Evolutionary conservation across 2,329 filamentous ascomycete genomes (phyloP).

Genomic region (Colletotrichum sublineola): DNA sequence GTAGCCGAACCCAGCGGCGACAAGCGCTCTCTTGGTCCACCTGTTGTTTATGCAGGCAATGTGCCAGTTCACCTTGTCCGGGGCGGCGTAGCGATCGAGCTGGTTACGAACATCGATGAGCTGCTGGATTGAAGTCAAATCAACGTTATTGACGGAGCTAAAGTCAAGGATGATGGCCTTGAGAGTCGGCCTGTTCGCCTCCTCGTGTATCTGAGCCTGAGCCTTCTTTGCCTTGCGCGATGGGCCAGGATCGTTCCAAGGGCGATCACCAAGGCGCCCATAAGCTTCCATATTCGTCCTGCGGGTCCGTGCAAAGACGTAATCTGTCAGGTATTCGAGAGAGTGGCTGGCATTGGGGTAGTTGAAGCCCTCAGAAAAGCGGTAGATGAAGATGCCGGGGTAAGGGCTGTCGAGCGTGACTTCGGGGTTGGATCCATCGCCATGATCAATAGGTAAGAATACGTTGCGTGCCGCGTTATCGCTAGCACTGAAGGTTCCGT

Average conservation of each 20-base stretch:
- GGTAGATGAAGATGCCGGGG: slow-evolving; percentile 95
- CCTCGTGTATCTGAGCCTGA: slow-evolving; percentile 56
- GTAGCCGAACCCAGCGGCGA: slow-evolving; percentile 89
- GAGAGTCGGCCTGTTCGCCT: slow-evolving; percentile 72
- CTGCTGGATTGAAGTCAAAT: slow-evolving; percentile 91
- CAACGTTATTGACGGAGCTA: slow-evolving; percentile 92
- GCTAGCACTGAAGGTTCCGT: slow-evolving; percentile 67
- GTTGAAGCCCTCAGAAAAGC: slow-evolving; percentile 94
- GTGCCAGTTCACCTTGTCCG: slow-evolving; percentile 92
- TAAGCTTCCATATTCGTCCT: slow-evolving; percentile 80
- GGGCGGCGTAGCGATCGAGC: slow-evolving; percentile 85
- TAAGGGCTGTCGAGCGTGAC: slow-evolving; percentile 85
- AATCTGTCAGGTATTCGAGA: slow-evolving; percentile 80
- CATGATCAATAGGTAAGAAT: slow-evolving; percentile 87
- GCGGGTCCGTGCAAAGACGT: slow-evolving; percentile 79
- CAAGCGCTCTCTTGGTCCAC: slow-evolving; percentile 93
- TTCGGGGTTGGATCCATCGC: slow-evolving; percentile 91
- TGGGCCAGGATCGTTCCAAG: slow-evolving; percentile 95
- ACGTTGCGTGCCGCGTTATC: slow-evolving; percentile 75
- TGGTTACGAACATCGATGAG: slow-evolving; percentile 96
- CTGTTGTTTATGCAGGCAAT: slow-evolving; percentile 93
- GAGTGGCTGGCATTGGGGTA: slow-evolving; percentile 95
- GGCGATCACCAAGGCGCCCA: slow-evolving; percentile 78
- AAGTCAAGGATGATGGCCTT: slow-evolving; percentile 96
- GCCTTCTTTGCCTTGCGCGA: slow-evolving; percentile 61